Base-by-base conservation (phyloP, 2,329 filamentous ascomycete species). In the Proliferodiscus dingleyae region DNA sequence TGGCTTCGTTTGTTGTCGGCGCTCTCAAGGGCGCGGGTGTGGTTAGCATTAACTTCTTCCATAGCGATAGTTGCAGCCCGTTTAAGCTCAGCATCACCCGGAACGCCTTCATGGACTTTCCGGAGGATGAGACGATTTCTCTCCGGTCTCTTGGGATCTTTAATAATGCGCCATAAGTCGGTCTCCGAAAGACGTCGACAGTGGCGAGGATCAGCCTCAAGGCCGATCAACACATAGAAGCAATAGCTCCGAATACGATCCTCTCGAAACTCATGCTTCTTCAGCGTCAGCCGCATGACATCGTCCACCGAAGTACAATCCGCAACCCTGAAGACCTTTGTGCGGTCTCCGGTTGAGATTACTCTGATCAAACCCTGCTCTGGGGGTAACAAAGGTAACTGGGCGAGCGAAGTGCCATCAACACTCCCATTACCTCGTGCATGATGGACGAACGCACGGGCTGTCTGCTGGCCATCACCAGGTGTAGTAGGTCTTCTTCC, bases 201-300 rank as follows among this genome's bases (percentile, higher is more conserved):
- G 61, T 89, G 82, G 40, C 77, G 78, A 23, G 89, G 85, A 56
- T 93, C 85, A 2, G 90, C 83, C 38, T 96, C 89, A 30, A 89
- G 72, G 41, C 90, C 91, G 55, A 88, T 84, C 47, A 97, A 74
- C 1, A 95, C 85, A 73, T 93, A 97, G 70, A 98, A 97, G 71
- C 90, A 96, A 69, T 95, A 97, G 61, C 94, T 95, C 59, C 89
- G 81, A 64, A 93, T 87, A 60, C 96, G 89, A 52, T 91, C 87
- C 62, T 95, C 89, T 18, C 89, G 87, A 23, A 95, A 76, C 32
- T 83, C 82, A 53, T 95, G 87, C 65, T 97, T 97, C 56, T 85
- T 81, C 36, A 97, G 70, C 0, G 93, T 95, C 50, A 88, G 85
- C 37, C 89, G 78, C 73, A 96, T 91, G 42, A 97, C 87, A 56